Evolutionary conservation across 2,329 filamentous ascomycete species (phyloP).

Genomic region (Arthrinium puccinioides): DNA sequence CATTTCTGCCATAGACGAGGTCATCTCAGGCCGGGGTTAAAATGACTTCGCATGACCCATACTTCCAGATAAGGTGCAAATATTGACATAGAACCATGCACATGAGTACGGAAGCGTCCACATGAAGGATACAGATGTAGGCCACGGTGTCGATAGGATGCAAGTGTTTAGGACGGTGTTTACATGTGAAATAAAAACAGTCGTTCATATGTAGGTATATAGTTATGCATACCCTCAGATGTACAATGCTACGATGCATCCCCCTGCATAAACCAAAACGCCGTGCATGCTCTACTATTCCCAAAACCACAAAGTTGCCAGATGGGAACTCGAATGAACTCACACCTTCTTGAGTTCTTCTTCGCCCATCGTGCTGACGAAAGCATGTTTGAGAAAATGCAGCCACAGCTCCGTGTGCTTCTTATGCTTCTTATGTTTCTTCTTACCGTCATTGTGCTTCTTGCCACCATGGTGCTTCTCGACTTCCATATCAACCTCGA

Average conservation of each 20-base stretch:
- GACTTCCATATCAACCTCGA: constrained; percentile 14
- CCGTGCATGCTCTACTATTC: neutral
- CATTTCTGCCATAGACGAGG: constrained; percentile 5
- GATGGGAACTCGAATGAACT: neutral
- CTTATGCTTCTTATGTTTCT: constrained; percentile 37
- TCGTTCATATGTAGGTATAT: no score
- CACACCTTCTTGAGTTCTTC: constrained; percentile 52
- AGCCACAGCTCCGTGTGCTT: constrained; percentile 66
- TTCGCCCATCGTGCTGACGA: constrained; percentile 64
- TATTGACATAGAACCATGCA: no score
- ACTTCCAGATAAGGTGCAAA: no score
- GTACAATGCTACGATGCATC: no score
- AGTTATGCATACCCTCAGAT: no score
- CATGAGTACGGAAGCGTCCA: no score
- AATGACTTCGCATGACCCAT: no score
- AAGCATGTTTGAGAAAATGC: constrained; percentile 70
- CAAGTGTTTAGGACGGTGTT: no score
- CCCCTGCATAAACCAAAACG: no score
- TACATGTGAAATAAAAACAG: no score
- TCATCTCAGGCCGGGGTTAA: neutral
- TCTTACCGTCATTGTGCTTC: constrained; percentile 28
- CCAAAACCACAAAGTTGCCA: neutral
- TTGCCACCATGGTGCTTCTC: constrained; percentile 14
- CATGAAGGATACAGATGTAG: no score
- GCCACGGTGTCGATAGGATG: no score